phyloP scores from a whole-genome alignment of 208 protist species.

The Blechomonas ayalai region DNA sequence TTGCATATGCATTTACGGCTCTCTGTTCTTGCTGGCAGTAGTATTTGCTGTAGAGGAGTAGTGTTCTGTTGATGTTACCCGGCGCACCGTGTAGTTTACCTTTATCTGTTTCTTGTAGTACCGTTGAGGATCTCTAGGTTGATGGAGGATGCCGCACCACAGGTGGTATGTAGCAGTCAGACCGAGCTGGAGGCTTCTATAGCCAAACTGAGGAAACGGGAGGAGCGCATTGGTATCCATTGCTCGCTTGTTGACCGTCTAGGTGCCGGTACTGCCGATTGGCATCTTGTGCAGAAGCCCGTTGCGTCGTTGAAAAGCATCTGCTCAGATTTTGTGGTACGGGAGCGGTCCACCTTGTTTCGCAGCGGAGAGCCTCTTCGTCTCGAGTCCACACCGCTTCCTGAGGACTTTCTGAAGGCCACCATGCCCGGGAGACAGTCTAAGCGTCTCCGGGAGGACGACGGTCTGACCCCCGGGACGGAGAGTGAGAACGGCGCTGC shows the following conservation, averaged over 20 bases:
- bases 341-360: slow-evolving; percentile 64
- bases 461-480: background rate
- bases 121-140: no score
- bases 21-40: no score
- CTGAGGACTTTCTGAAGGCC: background rate
- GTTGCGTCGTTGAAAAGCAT: slow-evolving; percentile 71
- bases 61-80: no score
- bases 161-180: no score
- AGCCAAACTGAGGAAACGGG: slow-evolving; percentile 21
- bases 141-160: no score
- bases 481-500: background rate
- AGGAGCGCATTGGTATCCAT: slow-evolving; percentile 51
- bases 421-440: no score
- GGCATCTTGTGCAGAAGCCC: slow-evolving; percentile 4
- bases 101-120: no score
- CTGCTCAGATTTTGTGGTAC: slow-evolving; percentile 86
- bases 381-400: slow-evolving; percentile 23
- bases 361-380: slow-evolving; percentile 45
- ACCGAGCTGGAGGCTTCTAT: no score
- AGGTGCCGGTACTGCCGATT: background rate
- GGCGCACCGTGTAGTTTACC: no score
- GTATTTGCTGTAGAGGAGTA: no score
- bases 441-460: no score
- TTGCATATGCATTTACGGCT: no score
- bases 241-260: slow-evolving; percentile 34